Evolutionary conservation across 805 yeast species (phyloP).

Genomic region (Kodamaea restingae): DNA sequence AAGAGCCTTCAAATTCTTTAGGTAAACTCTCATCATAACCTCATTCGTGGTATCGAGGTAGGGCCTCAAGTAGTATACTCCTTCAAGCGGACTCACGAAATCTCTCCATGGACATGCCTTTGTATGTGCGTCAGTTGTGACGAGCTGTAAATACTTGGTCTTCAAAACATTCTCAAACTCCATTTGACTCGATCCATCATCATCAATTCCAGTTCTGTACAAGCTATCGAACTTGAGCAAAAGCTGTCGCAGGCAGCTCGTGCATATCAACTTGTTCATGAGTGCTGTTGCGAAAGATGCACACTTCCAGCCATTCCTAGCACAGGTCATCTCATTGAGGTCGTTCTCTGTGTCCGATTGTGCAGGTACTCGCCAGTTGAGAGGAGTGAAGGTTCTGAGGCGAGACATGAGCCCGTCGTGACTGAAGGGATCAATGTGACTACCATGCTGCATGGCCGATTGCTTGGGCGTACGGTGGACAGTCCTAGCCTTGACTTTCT

Average conservation of each 20-base stretch:
- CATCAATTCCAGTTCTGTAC: neutral
- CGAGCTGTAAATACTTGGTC: conserved; percentile 23
- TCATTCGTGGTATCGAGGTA: conserved; percentile 28
- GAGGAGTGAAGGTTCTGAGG: conserved; percentile 39
- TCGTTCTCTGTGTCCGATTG: conserved; percentile 10
- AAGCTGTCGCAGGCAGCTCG: conserved; percentile 28
- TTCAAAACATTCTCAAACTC: conserved; percentile 14
- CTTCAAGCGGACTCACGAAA: conserved; percentile 30
- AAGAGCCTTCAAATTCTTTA: conserved; percentile 24
- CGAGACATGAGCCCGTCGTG: conserved; percentile 34
- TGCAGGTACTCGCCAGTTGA: conserved; percentile 45
- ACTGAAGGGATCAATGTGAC: conserved; percentile 32
- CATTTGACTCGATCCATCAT: neutral
- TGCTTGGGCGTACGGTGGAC: conserved; percentile 8
- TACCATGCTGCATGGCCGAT: neutral
- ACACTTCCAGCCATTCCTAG: conserved; percentile 53
- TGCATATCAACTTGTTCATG: conserved; percentile 32
- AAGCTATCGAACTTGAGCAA: conserved; percentile 23
- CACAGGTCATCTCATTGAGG: conserved; percentile 46
- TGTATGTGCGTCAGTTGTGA: conserved; percentile 25
- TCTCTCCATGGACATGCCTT: conserved; percentile 35
- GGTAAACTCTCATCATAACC: conserved; percentile 25
- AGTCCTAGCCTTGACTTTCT: conserved; percentile 26
- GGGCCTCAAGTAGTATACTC: conserved; percentile 34
- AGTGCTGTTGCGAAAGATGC: conserved; percentile 23